These are phyloP conservation scores for Globomyces sp. DNA, from an alignment of 371 early-diverging fungal species.

Conservation along the genomic window DNA sequence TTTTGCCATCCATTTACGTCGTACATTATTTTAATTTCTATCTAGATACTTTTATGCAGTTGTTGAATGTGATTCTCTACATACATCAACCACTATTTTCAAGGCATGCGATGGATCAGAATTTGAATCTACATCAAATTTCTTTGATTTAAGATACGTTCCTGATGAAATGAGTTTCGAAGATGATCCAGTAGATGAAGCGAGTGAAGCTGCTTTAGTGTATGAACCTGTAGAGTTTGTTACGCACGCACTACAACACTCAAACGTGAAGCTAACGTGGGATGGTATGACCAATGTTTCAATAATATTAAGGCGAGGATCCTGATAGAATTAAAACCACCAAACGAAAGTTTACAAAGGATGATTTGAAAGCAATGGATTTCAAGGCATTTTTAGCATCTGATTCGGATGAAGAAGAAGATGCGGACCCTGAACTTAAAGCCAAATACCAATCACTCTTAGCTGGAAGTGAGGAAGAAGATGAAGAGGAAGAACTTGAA, in stretches of 20 bases:
- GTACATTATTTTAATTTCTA: background rate
- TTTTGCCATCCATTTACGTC: background rate
- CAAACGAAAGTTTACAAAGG: slow-evolving; percentile 77
- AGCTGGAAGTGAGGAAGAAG: slow-evolving; percentile 38
- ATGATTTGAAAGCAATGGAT: slow-evolving; percentile 88
- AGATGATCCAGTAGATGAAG: slow-evolving; percentile 67
- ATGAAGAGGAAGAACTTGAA: slow-evolving; percentile 76
- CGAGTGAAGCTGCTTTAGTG: slow-evolving; percentile 69
- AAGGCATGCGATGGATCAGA: slow-evolving; percentile 90
- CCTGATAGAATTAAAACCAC: slow-evolving; percentile 76
- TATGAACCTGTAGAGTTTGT: slow-evolving; percentile 79
- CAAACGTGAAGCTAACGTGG: slow-evolving; percentile 94
- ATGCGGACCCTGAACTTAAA: slow-evolving; percentile 40
- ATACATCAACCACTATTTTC: slow-evolving; percentile 82
- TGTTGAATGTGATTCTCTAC: slow-evolving; percentile 83
- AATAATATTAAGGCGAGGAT: slow-evolving; percentile 58
- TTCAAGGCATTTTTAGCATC: slow-evolving; percentile 88
- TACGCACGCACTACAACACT: slow-evolving; percentile 89
- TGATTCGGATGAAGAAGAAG: slow-evolving; percentile 60
- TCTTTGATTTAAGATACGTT: slow-evolving; percentile 95
- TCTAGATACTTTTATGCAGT: slow-evolving; percentile 90
- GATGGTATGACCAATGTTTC: slow-evolving; percentile 54
- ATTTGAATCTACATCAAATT: slow-evolving; percentile 90
- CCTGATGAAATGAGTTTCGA: slow-evolving; percentile 90
- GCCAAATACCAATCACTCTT: slow-evolving; percentile 68